Evolutionary conservation across 2,329 filamentous ascomycete species (phyloP).

Genomic region (Aureobasidium sp.): DNA sequence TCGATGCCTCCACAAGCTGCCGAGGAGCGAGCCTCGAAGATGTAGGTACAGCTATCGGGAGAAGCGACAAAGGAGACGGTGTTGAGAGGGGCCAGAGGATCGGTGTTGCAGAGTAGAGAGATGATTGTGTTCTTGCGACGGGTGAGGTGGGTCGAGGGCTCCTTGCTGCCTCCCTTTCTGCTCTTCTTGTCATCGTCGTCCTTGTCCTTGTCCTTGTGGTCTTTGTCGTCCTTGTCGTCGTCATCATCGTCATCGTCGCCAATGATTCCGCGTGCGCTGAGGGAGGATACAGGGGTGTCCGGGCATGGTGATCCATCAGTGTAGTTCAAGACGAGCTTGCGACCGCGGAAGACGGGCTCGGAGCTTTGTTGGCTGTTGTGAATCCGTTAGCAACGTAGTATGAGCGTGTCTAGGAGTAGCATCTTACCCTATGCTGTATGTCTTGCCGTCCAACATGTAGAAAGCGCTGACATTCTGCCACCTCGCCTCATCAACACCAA

Average conservation of each 20-base stretch:
- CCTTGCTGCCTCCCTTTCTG: conserved; percentile 17
- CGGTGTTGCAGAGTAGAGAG: conserved; percentile 85
- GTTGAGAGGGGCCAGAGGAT: conserved; percentile 60
- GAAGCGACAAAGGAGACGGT: conserved; percentile 72
- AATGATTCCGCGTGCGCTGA: conserved; percentile 31
- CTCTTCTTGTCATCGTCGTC: conserved; percentile 20
- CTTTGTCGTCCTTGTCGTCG: conserved; percentile 25
- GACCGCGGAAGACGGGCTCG: conserved; percentile 52
- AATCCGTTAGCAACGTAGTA: neutral
- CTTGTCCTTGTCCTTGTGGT: conserved; percentile 25
- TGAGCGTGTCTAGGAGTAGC: too few relatives aligned
- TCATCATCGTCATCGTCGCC: conserved; percentile 29
- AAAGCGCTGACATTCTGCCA: conserved; percentile 74
- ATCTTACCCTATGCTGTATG: conserved; percentile 66
- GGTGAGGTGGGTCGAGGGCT: conserved; percentile 43
- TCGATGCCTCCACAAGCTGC: conserved; percentile 73
- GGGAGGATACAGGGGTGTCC: conserved; percentile 15
- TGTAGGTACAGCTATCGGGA: conserved; percentile 86
- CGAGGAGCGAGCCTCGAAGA: conserved; percentile 83
- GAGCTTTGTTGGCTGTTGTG: conserved; percentile 45
- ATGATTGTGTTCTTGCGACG: conserved; percentile 77
- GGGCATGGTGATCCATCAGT: conserved; percentile 43
- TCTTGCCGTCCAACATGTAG: conserved; percentile 57
- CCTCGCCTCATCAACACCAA: conserved; percentile 52
- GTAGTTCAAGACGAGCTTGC: conserved; percentile 51